phyloP scores from a whole-genome alignment of 331 rosid species.

The Acacia pycnantha region DNA sequence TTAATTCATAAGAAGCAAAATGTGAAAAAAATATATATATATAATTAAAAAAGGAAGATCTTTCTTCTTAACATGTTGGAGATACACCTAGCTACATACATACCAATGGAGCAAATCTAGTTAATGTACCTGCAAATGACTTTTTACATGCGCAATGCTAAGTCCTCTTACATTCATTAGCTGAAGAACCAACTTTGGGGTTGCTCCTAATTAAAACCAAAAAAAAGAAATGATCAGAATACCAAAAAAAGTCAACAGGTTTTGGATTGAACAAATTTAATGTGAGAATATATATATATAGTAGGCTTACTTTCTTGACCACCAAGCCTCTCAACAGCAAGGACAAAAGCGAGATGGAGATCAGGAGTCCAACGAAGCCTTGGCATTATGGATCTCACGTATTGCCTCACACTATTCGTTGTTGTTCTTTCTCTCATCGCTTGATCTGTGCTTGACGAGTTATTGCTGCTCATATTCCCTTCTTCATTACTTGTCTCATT shows the following conservation, averaged over 20 bases:
- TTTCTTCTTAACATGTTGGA: not conserved
- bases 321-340: constrained; percentile 74
- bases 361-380: constrained; percentile 92
- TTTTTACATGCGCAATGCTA: constrained; percentile 62
- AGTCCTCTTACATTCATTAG: constrained; percentile 64
- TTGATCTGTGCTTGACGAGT: constrained; percentile 32
- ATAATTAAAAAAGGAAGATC: not conserved
- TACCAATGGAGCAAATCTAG: not conserved
- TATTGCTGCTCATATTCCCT: constrained; percentile 37
- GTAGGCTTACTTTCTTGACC: constrained; percentile 72
- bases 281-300: not conserved
- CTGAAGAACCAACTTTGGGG: constrained; percentile 68
- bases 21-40: not conserved
- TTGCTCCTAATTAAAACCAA: constrained; percentile 38
- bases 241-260: not conserved
- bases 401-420: constrained; percentile 52
- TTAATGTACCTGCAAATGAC: constrained; percentile 47
- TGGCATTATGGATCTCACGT: constrained; percentile 81
- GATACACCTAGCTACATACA: no score
- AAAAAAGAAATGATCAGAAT: not conserved
- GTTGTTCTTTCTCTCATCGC: constrained; percentile 37
- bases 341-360: constrained; percentile 76
- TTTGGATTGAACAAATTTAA: not conserved
- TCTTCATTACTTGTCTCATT: constrained; percentile 16
- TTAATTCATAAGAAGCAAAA: not conserved